These are phyloP conservation scores for Xylariaceae sp. DNA, from an alignment of 2,329 filamentous ascomycete species.

Conservation along the genomic window DNA sequence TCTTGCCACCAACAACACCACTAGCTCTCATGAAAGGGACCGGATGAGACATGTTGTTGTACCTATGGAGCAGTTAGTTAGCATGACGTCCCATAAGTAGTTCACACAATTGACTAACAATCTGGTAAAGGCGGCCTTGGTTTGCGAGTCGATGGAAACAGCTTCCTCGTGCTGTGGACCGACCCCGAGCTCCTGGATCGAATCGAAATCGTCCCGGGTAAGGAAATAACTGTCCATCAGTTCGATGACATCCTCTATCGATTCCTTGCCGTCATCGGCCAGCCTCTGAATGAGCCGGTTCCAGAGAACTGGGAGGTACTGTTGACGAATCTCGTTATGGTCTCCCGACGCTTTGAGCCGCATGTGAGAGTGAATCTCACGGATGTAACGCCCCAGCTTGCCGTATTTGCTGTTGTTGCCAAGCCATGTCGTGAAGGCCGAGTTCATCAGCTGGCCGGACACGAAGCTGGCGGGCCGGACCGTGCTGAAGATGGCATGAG, in stretches of 20 bases:
- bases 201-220: slow-evolving; percentile 91
- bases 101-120: slow-evolving; percentile 51
- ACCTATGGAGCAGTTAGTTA: slow-evolving; percentile 46
- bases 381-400: slow-evolving; percentile 72
- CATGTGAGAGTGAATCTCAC: slow-evolving; percentile 97
- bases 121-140: slow-evolving; percentile 85
- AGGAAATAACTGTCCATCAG: slow-evolving; percentile 97
- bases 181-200: slow-evolving; percentile 83
- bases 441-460: slow-evolving; percentile 68
- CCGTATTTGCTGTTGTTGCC: slow-evolving; percentile 88
- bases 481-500: slow-evolving; percentile 91
- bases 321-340: slow-evolving; percentile 86
- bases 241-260: slow-evolving; percentile 76
- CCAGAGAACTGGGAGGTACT: slow-evolving; percentile 89
- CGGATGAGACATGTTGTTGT: slow-evolving; percentile 82
- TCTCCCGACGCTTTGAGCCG: slow-evolving; percentile 84
- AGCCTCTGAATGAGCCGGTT: slow-evolving; percentile 69
- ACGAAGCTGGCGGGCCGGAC: slow-evolving; percentile 86
- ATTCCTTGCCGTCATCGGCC: slow-evolving; percentile 73
- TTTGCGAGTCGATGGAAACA: slow-evolving; percentile 75
- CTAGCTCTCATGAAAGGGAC: slow-evolving; percentile 95
- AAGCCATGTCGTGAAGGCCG: slow-evolving; percentile 84
- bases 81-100: slow-evolving; percentile 2
- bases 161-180: slow-evolving; percentile 72
- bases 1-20: slow-evolving; percentile 67